Evolutionary conservation across 176 grass and related monocot genomes (phyloP).

Genomic region (Ensete ventricosum): DNA sequence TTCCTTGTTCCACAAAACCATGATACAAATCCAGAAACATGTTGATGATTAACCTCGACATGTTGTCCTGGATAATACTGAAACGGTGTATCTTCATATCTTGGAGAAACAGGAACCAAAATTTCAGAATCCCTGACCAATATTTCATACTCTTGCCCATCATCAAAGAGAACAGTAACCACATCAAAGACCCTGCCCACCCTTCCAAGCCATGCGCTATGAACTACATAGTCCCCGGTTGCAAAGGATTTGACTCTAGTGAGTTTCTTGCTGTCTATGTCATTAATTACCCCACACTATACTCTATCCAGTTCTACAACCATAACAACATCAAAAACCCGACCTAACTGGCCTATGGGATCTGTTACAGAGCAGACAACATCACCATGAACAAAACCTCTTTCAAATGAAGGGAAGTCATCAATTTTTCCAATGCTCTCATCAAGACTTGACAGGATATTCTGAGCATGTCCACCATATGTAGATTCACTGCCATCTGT

Average conservation of each 20-base stretch:
- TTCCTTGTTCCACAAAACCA: slow-evolving; percentile 82
- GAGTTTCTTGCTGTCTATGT: slow-evolving; percentile 76
- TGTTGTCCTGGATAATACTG: slow-evolving; percentile 78
- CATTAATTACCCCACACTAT: slow-evolving; percentile 46
- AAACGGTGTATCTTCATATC: slow-evolving; percentile 61
- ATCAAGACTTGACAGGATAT: slow-evolving; percentile 21
- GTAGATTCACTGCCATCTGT: slow-evolving; percentile 15
- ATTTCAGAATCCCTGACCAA: slow-evolving; percentile 57
- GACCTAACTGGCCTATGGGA: slow-evolving; percentile 72
- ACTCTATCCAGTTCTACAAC: slow-evolving; percentile 68
- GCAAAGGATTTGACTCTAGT: slow-evolving; percentile 69
- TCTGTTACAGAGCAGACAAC: slow-evolving; percentile 54
- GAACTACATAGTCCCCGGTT: slow-evolving; percentile 58
- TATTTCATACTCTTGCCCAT: slow-evolving; percentile 65
- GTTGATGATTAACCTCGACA: slow-evolving; percentile 45
- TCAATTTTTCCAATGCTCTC: slow-evolving; percentile 24
- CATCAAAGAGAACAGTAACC: slow-evolving; percentile 60
- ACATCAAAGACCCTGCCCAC: slow-evolving; percentile 71
- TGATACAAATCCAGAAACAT: slow-evolving; percentile 40
- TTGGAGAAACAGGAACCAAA: slow-evolving; percentile 52
- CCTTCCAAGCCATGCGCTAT: slow-evolving; percentile 84
- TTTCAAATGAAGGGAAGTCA: slow-evolving; percentile 36
- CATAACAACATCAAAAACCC: slow-evolving; percentile 56
- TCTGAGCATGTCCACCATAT: slow-evolving; percentile 16
- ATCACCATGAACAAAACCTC: slow-evolving; percentile 78